Conservation (phyloP, 2,329 filamentous ascomycete genomes). For the Sclerotinia subarctica region DNA sequence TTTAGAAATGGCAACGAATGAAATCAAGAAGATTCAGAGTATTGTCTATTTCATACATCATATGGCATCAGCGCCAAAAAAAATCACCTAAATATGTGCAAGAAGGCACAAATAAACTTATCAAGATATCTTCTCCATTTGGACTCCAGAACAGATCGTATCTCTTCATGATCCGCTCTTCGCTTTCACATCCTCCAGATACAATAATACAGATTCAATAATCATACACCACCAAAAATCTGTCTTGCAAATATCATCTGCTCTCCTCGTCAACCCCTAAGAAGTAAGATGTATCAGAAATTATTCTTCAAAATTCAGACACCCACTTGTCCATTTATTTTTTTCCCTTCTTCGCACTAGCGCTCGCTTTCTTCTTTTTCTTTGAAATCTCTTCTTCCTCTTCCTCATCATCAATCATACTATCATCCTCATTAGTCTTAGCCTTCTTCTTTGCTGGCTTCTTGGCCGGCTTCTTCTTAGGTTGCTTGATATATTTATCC, state of each 20-base stretch:
- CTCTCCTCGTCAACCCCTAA: not conserved
- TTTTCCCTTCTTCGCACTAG: conserved; percentile 30
- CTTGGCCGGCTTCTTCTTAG: conserved; percentile 66
- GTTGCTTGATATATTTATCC: conserved; percentile 93
- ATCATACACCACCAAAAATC: conserved; percentile 1
- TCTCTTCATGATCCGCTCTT: not conserved
- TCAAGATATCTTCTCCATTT: not conserved
- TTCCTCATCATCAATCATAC: conserved; percentile 30
- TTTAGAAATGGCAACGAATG: not conserved
- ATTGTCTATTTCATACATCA: conserved; percentile 1
- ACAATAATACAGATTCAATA: not conserved
- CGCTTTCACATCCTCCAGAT: not conserved
- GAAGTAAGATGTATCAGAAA: not conserved
- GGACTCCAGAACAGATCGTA: not conserved
- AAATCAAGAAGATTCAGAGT: not conserved
- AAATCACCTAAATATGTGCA: conserved; percentile 9
- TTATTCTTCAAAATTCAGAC: not conserved
- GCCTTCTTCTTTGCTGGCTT: conserved; percentile 41
- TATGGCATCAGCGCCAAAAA: not conserved
- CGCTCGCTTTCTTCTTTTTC: conserved; percentile 28
- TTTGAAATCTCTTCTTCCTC: conserved; percentile 30
- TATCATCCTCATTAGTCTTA: conserved; percentile 29
- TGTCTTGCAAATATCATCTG: not conserved
- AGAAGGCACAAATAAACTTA: not conserved
- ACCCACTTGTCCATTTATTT: conserved; percentile 23